Evolutionary conservation across 352 stramenopile genomes (phyloP), one percentile per base, ranked within the genome.

Genomic region (Peronospora farinosa): DNA sequence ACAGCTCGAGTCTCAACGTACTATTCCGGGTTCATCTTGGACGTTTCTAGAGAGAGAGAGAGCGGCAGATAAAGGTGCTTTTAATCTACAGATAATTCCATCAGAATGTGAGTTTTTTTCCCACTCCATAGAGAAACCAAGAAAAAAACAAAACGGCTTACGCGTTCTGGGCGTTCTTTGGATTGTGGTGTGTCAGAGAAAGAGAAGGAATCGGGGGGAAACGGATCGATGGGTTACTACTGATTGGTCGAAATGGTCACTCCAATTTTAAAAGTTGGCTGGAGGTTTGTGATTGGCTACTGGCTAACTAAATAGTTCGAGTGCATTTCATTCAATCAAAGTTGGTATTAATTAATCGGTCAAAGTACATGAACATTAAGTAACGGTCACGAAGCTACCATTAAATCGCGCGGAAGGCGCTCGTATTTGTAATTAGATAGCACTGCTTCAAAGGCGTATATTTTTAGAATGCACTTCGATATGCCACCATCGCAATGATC

Each of bases 21-120:
- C 86, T 96, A 96, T 95, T 96, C 86, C 44, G 86, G 81, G 77
- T 96, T 96, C 86, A 96, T 96, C 31, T 57, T 83, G 51, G 19
- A 33, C 51, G 39, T 40, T 50, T 56, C 23, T 52, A 35, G 23
- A 36, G 37, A 49, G n/a, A n/a, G n/a, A n/a, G n/a, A 55, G 59
- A 58, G 63, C 27, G 42, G 31, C 36, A 27, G 40, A 43, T 54
- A 42, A 58, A 66, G 44, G 52, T 38, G 51, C 58, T 66, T n/a
- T n/a, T 37, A 62, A 59, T 59, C 54, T 72, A 43, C 35, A 63
- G 31, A 38, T 13, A n/a, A 27, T 41, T 12, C 1, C 5, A 38
- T 66, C 5, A 63, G 51, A 49, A 23, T 5, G 25, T 31, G 13
- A 31, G 17, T 11, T 40, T 16, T 19, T 3, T n/a, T n/a, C n/a